phyloP scores from a whole-genome alignment of 1,284 basidiomycete genomes.

The Ceratobasidium sp. region DNA sequence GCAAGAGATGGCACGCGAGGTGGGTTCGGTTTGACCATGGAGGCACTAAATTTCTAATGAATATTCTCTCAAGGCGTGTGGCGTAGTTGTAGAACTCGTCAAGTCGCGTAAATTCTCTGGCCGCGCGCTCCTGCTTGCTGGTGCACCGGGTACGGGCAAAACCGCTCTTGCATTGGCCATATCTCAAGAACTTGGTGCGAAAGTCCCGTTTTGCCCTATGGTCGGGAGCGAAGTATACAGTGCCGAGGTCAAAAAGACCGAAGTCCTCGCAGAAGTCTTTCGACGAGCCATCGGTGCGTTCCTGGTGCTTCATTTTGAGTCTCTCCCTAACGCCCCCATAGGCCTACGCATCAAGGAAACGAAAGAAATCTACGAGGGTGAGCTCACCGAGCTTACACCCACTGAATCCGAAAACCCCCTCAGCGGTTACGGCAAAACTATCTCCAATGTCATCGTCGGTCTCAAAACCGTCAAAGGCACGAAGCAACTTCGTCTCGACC shows the following conservation, averaged over 20 bases:
- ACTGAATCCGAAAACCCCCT: conserved; percentile 94
- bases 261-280: conserved; percentile 96
- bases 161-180: conserved; percentile 94
- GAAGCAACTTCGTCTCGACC: conserved; percentile 94
- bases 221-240: conserved; percentile 97
- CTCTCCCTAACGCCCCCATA: conserved; percentile 51
- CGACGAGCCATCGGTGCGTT: conserved; percentile 89
- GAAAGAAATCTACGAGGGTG: conserved; percentile 98
- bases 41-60: background rate
- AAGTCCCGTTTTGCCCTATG: conserved; percentile 98
- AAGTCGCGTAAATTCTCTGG: conserved; percentile 93
- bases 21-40: conserved; percentile 51
- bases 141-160: conserved; percentile 92
- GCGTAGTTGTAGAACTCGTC: conserved; percentile 88
- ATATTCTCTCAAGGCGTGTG: conserved; percentile 70
- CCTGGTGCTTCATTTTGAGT: conserved; percentile 9
- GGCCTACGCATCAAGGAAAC: conserved; percentile 97
- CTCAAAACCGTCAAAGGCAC: conserved; percentile 99
- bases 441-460: conserved; percentile 94
- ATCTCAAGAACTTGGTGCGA: conserved; percentile 90
- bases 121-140: conserved; percentile 83
- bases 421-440: conserved; percentile 97
- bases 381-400: conserved; percentile 96
- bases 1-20: conserved; percentile 89
- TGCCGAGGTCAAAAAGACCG: conserved; percentile 98